Percentiles rank a stretch among this genome's conserved stretches.
Conservation (phyloP, 352 stramenopile species). For the Blastocystis sp. region DNA sequence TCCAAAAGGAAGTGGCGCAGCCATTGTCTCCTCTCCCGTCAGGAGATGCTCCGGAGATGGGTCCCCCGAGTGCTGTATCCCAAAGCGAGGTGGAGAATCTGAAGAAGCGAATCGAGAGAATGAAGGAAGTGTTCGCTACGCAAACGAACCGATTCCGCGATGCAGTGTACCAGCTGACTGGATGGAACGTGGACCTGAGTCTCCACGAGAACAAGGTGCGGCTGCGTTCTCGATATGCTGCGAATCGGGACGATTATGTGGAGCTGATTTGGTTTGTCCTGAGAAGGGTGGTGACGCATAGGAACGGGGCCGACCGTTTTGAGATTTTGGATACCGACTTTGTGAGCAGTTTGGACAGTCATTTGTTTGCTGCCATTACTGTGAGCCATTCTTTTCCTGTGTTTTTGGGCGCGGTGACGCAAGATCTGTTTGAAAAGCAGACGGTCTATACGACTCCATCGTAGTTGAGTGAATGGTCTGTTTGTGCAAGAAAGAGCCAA, state of each 20-base stretch:
- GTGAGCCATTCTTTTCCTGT: slow-evolving; percentile 54
- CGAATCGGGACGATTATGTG: slow-evolving; percentile 22
- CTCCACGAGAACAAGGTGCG: slow-evolving; percentile 40
- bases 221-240: slow-evolving; percentile 26
- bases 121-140: slow-evolving; percentile 53
- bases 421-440: slow-evolving; percentile 63
- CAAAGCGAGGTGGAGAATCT: slow-evolving; percentile 41
- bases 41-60: neutral
- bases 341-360: slow-evolving; percentile 49
- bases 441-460: neutral
- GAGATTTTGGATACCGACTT: slow-evolving; percentile 47
- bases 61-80: neutral
- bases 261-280: slow-evolving; percentile 44
- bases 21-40: neutral
- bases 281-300: neutral
- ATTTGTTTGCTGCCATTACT: slow-evolving; percentile 56
- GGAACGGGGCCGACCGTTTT: slow-evolving; percentile 48
- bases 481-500: slow-evolving; percentile 25
- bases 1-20: too few relatives aligned
- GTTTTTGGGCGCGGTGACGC: slow-evolving; percentile 61
- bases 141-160: slow-evolving; percentile 65
- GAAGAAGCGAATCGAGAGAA: slow-evolving; percentile 61
- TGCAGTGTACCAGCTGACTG: slow-evolving; percentile 58
- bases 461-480: neutral
- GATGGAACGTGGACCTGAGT: slow-evolving; percentile 57